Evolutionary conservation across 352 stramenopile genomes (phyloP).

Genomic region (Achlya hypogyna): DNA sequence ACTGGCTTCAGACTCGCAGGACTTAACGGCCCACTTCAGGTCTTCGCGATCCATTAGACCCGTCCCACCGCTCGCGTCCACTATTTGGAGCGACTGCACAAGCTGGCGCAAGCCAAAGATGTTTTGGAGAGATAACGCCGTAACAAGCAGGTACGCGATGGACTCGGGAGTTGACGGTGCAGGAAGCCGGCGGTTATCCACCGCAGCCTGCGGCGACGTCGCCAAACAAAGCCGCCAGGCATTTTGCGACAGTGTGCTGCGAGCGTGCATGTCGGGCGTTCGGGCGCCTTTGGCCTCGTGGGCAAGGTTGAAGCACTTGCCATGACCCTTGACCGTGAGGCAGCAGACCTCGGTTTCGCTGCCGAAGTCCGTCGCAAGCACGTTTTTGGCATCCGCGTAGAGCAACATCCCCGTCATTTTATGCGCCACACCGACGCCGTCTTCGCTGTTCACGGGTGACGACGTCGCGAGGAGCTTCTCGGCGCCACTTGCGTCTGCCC

Average conservation of each 20-base stretch:
- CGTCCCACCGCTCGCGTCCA: conserved; percentile 32
- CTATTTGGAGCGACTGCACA: conserved; percentile 1
- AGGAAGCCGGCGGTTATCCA: neutral
- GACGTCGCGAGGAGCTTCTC: conserved; percentile 63
- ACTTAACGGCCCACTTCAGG: conserved; percentile 38
- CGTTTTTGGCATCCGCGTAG: conserved; percentile 38
- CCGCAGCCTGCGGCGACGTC: conserved; percentile 27
- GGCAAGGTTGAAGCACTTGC: conserved; percentile 62
- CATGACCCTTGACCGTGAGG: conserved; percentile 32
- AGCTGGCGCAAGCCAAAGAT: conserved; percentile 7
- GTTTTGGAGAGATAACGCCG: neutral
- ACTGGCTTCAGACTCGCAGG: conserved; percentile 30
- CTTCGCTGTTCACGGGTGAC: conserved; percentile 32
- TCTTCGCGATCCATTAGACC: conserved; percentile 58
- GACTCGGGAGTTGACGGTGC: neutral
- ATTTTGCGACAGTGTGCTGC: conserved; percentile 37
- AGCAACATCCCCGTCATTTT: conserved; percentile 79
- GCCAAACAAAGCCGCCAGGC: conserved; percentile 60
- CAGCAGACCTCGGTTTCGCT: conserved; percentile 65
- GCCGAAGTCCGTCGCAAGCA: conserved; percentile 70
- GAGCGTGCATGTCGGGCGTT: conserved; percentile 59
- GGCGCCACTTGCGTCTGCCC: conserved; percentile 45
- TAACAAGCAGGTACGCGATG: neutral
- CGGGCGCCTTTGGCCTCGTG: conserved; percentile 46
- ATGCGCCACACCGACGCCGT: conserved; percentile 55